Evolutionary conservation across 2,329 filamentous ascomycete genomes (phyloP), one percentile per base, ranked within the genome.

Genomic region (Aspergillus awamori): DNA sequence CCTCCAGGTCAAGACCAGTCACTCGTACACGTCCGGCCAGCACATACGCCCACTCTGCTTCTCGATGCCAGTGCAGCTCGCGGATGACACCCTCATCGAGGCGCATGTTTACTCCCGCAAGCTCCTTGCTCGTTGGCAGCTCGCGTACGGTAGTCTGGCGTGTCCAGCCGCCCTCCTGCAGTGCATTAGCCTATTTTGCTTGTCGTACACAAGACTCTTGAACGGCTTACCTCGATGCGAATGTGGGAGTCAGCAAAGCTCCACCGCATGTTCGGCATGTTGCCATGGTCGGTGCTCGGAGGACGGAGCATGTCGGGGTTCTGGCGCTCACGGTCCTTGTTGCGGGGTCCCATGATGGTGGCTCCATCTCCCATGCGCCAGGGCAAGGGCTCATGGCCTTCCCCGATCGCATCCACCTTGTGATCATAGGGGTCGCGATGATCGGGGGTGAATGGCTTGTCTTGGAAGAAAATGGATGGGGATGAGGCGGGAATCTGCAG

Each of bases 321-420:
- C 48, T 58, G 57, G 57, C 57, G 57, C 48, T 58, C 57, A 17
- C 57, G 57, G 26, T 58, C 57, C 39, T 58, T 58, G 48, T 58
- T 58, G 2, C 57, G 57, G 6, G 57, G 57, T 8, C 57, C 57
- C 47, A 52, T 52, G 33, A 58, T 15, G 8, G 48, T 53, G 48
- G 57, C 57, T 10, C 57, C 57, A 8, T 58, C 57, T 36, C 57
- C 48, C 47, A 52, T 58, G 43, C 57, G 57, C 57, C 57, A 58
- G 26, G 57, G 57, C 17, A 58, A 36, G 47, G 57, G 57, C 8
- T 58, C 20, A 24, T 36, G 57, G 38, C 28, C 47, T 24, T 58
- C 45, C 2, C 57, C 57, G 24, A 58, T 43, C 4, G 57, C 38
- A 43, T 58, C 57, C 6, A 58, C 47, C 49, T 58, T 58, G n/a